Conservation (phyloP, 306 rosid genomes). For the Adenanthera pavonina region DNA sequence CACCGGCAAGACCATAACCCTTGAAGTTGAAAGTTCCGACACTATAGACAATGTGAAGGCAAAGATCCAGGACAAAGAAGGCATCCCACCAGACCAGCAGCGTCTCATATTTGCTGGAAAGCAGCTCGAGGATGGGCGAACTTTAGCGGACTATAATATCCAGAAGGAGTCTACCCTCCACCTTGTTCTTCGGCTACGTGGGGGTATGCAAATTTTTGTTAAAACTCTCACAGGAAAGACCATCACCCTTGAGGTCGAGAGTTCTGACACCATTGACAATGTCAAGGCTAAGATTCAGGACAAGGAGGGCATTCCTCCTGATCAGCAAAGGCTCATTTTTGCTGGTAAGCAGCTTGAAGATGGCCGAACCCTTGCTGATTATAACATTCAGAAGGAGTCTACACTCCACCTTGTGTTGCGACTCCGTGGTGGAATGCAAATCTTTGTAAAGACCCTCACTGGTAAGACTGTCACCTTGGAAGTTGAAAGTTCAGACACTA, state of each 20-base stretch:
- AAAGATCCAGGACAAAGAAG: slow-evolving; percentile 39
- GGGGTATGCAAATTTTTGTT: slow-evolving; percentile 19
- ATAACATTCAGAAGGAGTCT: slow-evolving; percentile 17
- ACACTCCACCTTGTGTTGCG: neutral
- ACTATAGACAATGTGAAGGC: slow-evolving; percentile 39
- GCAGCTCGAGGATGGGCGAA: slow-evolving; percentile 16
- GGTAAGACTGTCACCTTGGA: neutral
- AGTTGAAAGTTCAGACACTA: slow-evolving; percentile 6
- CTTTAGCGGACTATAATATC: neutral
- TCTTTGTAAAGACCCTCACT: slow-evolving; percentile 10
- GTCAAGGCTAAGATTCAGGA: slow-evolving; percentile 22
- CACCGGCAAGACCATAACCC: slow-evolving; percentile 37
- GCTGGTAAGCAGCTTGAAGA: slow-evolving; percentile 24
- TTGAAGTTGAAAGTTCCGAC: slow-evolving; percentile 36
- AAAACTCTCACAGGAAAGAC: slow-evolving; percentile 22
- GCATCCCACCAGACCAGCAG: slow-evolving; percentile 39
- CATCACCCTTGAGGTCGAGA: slow-evolving; percentile 13
- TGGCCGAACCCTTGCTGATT: slow-evolving; percentile 13
- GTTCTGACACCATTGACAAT: slow-evolving; percentile 24
- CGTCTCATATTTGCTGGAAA: slow-evolving; percentile 25
- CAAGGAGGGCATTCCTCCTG: slow-evolving; percentile 22
- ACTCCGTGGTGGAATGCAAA: slow-evolving; percentile 8
- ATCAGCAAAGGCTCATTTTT: slow-evolving; percentile 19
- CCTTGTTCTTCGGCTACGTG: slow-evolving; percentile 19
- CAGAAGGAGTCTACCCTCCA: slow-evolving; percentile 29